Percentiles rank a stretch among this genome's conserved stretches.
These are phyloP conservation scores for Asterochloris erici DNA, from an alignment of 139 green algal species.

Conservation along the genomic window DNA sequence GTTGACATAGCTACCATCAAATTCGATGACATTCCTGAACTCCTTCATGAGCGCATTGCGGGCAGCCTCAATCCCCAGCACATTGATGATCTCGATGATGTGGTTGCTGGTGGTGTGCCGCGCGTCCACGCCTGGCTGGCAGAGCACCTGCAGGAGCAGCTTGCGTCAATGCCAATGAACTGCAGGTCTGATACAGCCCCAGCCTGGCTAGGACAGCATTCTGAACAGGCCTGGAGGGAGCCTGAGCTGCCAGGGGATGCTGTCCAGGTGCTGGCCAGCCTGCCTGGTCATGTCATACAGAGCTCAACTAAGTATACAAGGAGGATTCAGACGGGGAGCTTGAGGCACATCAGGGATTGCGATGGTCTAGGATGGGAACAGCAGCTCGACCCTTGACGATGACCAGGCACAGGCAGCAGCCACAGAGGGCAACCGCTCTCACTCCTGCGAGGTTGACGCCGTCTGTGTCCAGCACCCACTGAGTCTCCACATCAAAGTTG, in stretches of 20 bases:
- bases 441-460: slow-evolving; percentile 93
- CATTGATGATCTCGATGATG: slow-evolving; percentile 88
- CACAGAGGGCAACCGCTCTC: not conserved
- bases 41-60: slow-evolving; percentile 87
- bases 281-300: no score
- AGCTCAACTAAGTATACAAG: no score
- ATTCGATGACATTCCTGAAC: slow-evolving; percentile 96
- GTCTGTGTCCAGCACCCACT: slow-evolving; percentile 99
- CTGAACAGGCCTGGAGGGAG: not conserved
- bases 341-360: no score
- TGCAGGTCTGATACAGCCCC: not conserved
- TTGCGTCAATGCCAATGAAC: not conserved
- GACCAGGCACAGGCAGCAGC: no score
- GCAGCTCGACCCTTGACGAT: no score
- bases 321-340: no score
- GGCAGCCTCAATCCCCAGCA: slow-evolving; percentile 96
- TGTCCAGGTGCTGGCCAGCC: no score
- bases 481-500: slow-evolving; percentile 62
- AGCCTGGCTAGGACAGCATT: not conserved
- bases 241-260: no score
- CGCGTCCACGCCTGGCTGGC: slow-evolving; percentile 84
- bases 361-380: no score
- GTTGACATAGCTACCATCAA: slow-evolving; percentile 98
- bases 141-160: slow-evolving; percentile 67
- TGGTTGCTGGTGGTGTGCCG: slow-evolving; percentile 88